Base-by-base conservation (phyloP, 352 stramenopile species). In the Pythium grandisporangium region DNA sequence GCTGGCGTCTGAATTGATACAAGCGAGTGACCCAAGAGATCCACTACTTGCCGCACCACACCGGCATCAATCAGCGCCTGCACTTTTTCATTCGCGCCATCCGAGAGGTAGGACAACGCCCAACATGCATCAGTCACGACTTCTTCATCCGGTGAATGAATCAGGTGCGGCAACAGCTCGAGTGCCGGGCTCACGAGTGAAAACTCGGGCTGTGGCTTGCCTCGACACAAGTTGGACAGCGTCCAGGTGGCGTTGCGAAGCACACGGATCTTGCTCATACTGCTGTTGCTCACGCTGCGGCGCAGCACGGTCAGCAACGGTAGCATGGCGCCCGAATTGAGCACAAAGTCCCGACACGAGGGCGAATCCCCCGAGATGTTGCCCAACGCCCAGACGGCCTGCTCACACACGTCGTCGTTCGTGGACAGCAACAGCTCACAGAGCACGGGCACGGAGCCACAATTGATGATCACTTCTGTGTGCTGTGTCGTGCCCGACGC, bases 221-320 rank as follows among this genome's bases (percentile, higher is more conserved):
- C 76, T 42, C 96, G 84, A 61, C 96, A 99, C 53, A 99, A 97
- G 63, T 99, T 99, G 26, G 91, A 98, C 30, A 99, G 70, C 20
- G 96, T 98, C 97, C 97, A 99, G 22, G 96, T 99, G 5, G 95
- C 96, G 70, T 99, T 99, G 38, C 96, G 83, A 21, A 99, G 89
- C 78, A 99, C 98, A 32, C 76, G 92, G 25, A 97, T 63, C 55
- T 98, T 99, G 37, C 67, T 56, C n/a, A n/a, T n/a, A n/a, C n/a
- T n/a, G n/a, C n/a, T 63, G 54, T 98, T 99, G 37, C 67, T 56
- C 1, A 78, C 83, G 44, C 91, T 88, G 50, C 52, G 52, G 14
- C 58, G 47, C 23, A 74, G 39, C 27, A 74, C 63, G 1, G 58
- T 39, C 0, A 72, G 36, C 24, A 99, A 59, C 11, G 95, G 91